Evolutionary conservation across 306 rosid genomes (phyloP).

Genomic region (Senna tora): DNA sequence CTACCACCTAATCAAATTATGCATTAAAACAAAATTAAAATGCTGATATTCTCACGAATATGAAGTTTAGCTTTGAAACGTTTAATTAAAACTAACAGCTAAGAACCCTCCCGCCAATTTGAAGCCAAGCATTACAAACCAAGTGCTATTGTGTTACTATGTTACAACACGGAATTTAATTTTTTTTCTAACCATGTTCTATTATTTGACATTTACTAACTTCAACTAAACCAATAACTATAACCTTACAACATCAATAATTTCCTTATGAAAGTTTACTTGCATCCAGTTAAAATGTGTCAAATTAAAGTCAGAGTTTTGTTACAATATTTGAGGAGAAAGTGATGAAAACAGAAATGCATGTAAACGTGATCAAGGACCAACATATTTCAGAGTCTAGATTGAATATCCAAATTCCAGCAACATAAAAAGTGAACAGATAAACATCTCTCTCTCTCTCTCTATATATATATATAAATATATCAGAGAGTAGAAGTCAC

Average conservation of each 20-base stretch:
- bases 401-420: conserved; percentile 30
- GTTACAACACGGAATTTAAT: no score
- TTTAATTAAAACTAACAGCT: conserved; percentile 13
- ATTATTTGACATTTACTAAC: no score
- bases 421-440: conserved; percentile 13
- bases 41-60: conserved; percentile 8
- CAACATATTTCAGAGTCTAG: conserved; percentile 17
- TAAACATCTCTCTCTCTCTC: background rate
- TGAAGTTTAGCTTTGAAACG: conserved; percentile 20
- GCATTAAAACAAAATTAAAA: conserved; percentile 24
- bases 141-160: background rate
- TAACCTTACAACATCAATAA: background rate
- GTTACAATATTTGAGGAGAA: background rate
- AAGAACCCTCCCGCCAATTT: background rate
- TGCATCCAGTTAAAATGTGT: background rate
- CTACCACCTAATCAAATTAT: conserved; percentile 66
- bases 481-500: conserved; percentile 8
- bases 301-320: conserved; percentile 9
- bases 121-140: conserved; percentile 8
- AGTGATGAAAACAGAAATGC: background rate
- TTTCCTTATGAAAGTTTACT: background rate
- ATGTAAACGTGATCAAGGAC: background rate
- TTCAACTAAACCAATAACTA: background rate
- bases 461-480: background rate
- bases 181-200: no score